Base-by-base conservation (phyloP, 2,329 filamentous ascomycete genomes). In the Talaromyces sp. region DNA sequence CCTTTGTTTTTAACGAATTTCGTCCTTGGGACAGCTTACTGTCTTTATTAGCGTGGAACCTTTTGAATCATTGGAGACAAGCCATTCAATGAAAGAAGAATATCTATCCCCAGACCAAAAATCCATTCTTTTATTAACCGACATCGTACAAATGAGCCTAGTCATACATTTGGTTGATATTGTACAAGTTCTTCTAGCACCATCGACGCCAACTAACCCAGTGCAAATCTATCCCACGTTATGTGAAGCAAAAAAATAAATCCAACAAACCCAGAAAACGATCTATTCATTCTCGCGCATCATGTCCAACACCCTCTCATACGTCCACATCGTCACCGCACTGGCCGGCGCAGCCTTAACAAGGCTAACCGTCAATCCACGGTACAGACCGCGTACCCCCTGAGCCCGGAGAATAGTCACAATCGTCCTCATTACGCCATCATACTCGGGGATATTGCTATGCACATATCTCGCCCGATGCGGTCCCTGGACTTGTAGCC, bases 311-410 rank as follows among this genome's bases (percentile, higher is more conserved):
- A 83, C 83, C 67, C 87, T 80, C 77, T 96, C 92, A 73, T 96
- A 97, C 1, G 90, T 95, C 91, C 91, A 97, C 80, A 97, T 89
- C 0, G 92, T 97, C 33, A 96, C 84, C 6, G 92, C 91, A 71
- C 89, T 94, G 28, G 89, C 86, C n/a, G 94, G 94, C 21, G 93
- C 94, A 33, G 93, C 90, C 78, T 99, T 99, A 64, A 97, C 72
- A 69, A 99, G 75, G 71, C 91, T 93, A 57, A 97, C 91, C 1
- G 87, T 88, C 70, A 99, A 76, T 0, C 94, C 94, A 56, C 92
- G 83, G 73, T 97, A 99, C 65, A 97, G 71, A 0, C 93, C 92
- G 57, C 89, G 81, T 43, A 86, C 66, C 0, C 94, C 92, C 72
- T 97, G 92, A 8, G 78, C 81, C 56, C 73, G 78, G 59, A 92